A percentile compares a stretch with the other conserved stretches of the same genome.
These are phyloP conservation scores for Taphrina confusa DNA, from an alignment of 1,139 yeast species.

Conservation along the genomic window DNA sequence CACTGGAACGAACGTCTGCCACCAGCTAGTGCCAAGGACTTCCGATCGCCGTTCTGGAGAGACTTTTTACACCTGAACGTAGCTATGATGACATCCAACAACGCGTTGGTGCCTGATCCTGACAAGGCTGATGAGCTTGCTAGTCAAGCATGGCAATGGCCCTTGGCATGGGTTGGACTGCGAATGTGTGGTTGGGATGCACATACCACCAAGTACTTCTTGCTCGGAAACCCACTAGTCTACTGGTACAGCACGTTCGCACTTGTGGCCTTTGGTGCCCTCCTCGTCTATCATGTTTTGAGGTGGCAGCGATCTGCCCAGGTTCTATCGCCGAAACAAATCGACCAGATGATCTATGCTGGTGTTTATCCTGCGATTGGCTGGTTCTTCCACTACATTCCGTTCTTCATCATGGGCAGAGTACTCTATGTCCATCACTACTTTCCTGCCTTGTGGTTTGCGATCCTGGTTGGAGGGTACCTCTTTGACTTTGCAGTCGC, in stretches of 20 bases:
- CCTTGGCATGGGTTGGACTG: slow-evolving; percentile 84
- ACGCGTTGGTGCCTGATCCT: slow-evolving; percentile 87
- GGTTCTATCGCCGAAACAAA: slow-evolving; percentile 57
- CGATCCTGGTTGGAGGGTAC: slow-evolving; percentile 78
- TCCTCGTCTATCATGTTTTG: slow-evolving; percentile 61
- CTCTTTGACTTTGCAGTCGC: slow-evolving; percentile 65
- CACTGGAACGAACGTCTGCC: slow-evolving; percentile 68
- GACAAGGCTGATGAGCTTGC: slow-evolving; percentile 93
- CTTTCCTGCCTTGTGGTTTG: slow-evolving; percentile 94
- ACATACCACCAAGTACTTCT: slow-evolving; percentile 71
- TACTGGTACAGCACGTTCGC: slow-evolving; percentile 88
- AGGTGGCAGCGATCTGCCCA: slow-evolving; percentile 92
- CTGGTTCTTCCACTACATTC: slow-evolving; percentile 90
- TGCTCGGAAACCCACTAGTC: slow-evolving; percentile 90
- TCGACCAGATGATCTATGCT: slow-evolving; percentile 64
- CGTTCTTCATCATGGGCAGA: slow-evolving; percentile 93
- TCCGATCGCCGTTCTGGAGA: slow-evolving; percentile 59
- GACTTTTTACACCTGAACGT: slow-evolving; percentile 90
- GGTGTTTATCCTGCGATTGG: slow-evolving; percentile 90
- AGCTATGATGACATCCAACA: slow-evolving; percentile 99
- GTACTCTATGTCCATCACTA: slow-evolving; percentile 97
- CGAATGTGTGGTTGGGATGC: slow-evolving; percentile 95
- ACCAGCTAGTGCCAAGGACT: slow-evolving; percentile 78
- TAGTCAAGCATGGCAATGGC: slow-evolving; percentile 98
- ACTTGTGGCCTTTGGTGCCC: slow-evolving; percentile 60